Evolutionary conservation across 2,329 filamentous ascomycete genomes (phyloP).

Genomic region (Phialophora expanda): DNA sequence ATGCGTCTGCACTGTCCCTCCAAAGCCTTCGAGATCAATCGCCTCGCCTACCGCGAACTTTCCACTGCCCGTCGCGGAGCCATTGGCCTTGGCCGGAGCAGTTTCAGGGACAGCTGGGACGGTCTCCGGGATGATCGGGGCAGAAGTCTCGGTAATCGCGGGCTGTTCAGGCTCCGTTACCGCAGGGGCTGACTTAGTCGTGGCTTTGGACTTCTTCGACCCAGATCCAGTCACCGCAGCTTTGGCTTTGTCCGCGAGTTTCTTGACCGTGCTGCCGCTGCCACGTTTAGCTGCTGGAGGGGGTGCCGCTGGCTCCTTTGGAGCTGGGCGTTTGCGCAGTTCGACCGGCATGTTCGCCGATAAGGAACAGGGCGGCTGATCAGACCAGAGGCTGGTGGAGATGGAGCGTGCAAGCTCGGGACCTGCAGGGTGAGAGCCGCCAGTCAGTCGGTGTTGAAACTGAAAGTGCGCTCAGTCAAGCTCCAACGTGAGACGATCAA

Average conservation of each 20-base stretch:
- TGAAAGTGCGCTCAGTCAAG: background rate
- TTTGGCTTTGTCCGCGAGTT: conserved; percentile 45
- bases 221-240: conserved; percentile 26
- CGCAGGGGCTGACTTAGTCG: conserved; percentile 2
- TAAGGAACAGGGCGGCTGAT: background rate
- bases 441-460: background rate
- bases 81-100: conserved; percentile 40
- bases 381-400: background rate
- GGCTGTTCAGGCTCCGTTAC: conserved; percentile 26
- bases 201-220: conserved; percentile 11
- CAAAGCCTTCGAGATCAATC: conserved; percentile 61
- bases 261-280: conserved; percentile 43
- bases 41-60: conserved; percentile 55
- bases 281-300: conserved; percentile 56
- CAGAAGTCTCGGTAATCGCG: conserved; percentile 15
- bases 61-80: conserved; percentile 36
- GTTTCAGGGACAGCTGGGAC: conserved; percentile 29
- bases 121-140: background rate
- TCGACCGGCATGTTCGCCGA: conserved; percentile 52
- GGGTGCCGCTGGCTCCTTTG: conserved; percentile 53
- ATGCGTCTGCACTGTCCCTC: conserved; percentile 78
- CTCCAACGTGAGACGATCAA: background rate
- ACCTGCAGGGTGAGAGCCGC: background rate
- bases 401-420: background rate
- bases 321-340: conserved; percentile 67